phyloP scores from a whole-genome alignment of 257 asterid genomes.

The Schizonepeta tenuifolia region DNA sequence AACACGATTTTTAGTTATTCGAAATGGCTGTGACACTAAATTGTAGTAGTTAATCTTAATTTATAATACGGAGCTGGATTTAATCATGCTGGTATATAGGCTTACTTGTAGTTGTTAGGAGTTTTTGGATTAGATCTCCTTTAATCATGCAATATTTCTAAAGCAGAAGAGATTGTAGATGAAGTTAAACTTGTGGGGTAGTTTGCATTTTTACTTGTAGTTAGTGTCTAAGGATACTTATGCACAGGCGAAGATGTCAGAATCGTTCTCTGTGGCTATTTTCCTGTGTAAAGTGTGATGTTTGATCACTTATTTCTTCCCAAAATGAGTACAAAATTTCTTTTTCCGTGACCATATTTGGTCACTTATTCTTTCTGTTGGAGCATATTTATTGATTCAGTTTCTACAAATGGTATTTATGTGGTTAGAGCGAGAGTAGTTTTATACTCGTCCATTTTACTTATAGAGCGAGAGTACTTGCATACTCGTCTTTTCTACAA shows the following conservation, averaged over 20 bases:
- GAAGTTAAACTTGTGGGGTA: not conserved
- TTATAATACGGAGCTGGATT: not conserved
- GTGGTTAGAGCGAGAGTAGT: not conserved
- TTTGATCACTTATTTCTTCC: not conserved
- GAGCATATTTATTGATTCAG: not conserved
- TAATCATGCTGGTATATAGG: conserved; percentile 1
- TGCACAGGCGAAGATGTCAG: not conserved
- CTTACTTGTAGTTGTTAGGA: not conserved
- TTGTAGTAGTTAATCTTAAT: not conserved
- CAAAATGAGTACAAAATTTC: not conserved
- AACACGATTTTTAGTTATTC: not conserved
- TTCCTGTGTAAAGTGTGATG: not conserved
- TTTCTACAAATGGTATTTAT: not conserved
- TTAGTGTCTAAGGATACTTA: not conserved
- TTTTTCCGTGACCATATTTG: not conserved
- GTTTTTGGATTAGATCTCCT: not conserved
- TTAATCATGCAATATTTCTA: not conserved
- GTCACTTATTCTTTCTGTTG: not conserved
- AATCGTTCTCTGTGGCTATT: not conserved
- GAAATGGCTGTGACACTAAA: not conserved
- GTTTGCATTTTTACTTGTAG: not conserved
- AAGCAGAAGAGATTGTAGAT: not conserved
- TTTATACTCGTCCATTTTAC: too few relatives aligned
- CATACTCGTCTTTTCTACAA: not conserved
- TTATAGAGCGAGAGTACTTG: not conserved